Evolutionary conservation across 1,284 basidiomycete species (phyloP).

Genomic region (Cryptococcus jaspeensis): DNA sequence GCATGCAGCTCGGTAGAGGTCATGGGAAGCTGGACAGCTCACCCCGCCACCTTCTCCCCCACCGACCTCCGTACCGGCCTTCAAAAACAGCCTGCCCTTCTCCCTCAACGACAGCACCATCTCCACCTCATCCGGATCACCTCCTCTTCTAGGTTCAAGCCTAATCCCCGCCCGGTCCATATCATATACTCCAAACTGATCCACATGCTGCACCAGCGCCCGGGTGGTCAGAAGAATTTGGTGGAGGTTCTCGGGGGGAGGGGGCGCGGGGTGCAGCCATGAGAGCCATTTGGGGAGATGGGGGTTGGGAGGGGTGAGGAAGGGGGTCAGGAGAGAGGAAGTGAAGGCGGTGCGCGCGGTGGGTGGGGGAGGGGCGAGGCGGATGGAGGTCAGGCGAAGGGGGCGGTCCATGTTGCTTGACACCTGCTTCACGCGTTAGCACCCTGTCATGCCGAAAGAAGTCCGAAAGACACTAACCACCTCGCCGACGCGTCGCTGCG

Average conservation of each 20-base stretch:
- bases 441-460: neutral
- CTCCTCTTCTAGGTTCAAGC: conserved; percentile 66
- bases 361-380: conserved; percentile 68
- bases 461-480: conserved; percentile 58
- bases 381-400: conserved; percentile 68
- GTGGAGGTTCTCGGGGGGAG: conserved; percentile 56
- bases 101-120: conserved; percentile 76
- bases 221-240: conserved; percentile 68
- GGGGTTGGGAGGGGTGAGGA: conserved; percentile 50
- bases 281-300: conserved; percentile 30
- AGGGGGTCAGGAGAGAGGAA: conserved; percentile 69
- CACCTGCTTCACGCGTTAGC: conserved; percentile 55
- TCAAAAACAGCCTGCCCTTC: conserved; percentile 73
- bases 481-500: conserved; percentile 65
- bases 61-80: conserved; percentile 88
- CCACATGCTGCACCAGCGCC: conserved; percentile 63
- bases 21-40: conserved; percentile 43
- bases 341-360: conserved; percentile 78
- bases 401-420: conserved; percentile 62
- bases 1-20: neutral
- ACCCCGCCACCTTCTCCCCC: conserved; percentile 90
- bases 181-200: conserved; percentile 72
- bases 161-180: conserved; percentile 60
- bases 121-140: conserved; percentile 73
- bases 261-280: conserved; percentile 38